Evolutionary conservation across 2,329 filamentous ascomycete genomes (phyloP).

Genomic region (Ascochyta clinopodiicola): DNA sequence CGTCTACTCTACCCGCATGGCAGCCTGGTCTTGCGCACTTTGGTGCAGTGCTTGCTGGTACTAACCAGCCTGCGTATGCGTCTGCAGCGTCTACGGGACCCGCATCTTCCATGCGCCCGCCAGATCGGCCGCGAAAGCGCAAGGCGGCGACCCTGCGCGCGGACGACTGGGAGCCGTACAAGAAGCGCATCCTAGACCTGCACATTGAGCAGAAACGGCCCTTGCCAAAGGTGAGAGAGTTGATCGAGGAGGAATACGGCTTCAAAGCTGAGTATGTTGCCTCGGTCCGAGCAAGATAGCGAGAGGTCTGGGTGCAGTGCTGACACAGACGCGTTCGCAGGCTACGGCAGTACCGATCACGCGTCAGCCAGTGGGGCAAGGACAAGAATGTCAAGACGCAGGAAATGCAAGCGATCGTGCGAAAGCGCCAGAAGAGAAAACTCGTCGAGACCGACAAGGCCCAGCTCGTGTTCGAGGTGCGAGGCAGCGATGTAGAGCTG

Average conservation of each 20-base stretch:
- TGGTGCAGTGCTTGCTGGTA: too few relatives aligned
- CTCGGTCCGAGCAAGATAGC: neutral
- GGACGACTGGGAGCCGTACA: slow-evolving; percentile 29
- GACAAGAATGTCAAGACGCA: slow-evolving; percentile 31
- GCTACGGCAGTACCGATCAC: slow-evolving; percentile 26
- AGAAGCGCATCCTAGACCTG: slow-evolving; percentile 23
- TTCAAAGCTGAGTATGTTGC: neutral
- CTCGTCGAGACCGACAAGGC: slow-evolving; percentile 24
- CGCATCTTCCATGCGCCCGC: slow-evolving; percentile 17
- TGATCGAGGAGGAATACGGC: too few relatives aligned
- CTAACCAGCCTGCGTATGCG: too few relatives aligned
- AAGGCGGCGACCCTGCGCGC: slow-evolving; percentile 29
- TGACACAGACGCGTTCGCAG: too few relatives aligned
- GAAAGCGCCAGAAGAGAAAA: slow-evolving; percentile 26
- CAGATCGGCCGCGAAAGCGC: slow-evolving; percentile 22
- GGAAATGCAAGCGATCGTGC: slow-evolving; percentile 33
- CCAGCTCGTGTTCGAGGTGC: slow-evolving; percentile 20
- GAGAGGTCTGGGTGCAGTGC: too few relatives aligned
- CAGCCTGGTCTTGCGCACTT: too few relatives aligned
- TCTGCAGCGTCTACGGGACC: too few relatives aligned
- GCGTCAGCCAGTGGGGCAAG: slow-evolving; percentile 25
- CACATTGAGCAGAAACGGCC: slow-evolving; percentile 13
- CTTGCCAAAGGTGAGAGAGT: neutral
- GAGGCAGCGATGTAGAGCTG: slow-evolving; percentile 20
- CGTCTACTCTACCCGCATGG: too few relatives aligned